A percentile compares a stretch with the other conserved stretches of the same genome.
These are phyloP conservation scores for Torrubiella hemipterigena DNA, from an alignment of 2,329 filamentous ascomycete species.

Conservation along the genomic window DNA sequence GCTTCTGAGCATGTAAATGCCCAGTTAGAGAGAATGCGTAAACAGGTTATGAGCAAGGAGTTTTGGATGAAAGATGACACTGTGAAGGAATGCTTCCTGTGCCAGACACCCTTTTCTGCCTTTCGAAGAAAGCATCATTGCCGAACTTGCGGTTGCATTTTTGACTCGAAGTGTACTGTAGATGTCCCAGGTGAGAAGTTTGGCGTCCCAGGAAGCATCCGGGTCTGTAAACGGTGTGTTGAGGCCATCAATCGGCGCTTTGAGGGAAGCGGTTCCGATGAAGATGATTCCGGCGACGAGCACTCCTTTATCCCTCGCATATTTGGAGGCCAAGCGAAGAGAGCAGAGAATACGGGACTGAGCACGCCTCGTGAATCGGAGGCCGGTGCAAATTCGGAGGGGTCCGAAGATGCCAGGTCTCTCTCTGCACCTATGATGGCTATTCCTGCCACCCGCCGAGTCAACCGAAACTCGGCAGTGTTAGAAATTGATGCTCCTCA, in stretches of 20 bases:
- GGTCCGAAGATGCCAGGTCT: constrained; percentile 36
- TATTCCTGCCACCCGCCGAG: constrained; percentile 51
- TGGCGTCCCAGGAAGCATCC: constrained; percentile 69
- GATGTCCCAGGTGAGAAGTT: constrained; percentile 83
- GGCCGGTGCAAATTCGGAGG: constrained; percentile 21
- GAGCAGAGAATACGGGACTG: constrained; percentile 22
- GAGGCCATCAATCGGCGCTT: constrained; percentile 82
- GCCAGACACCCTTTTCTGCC: constrained; percentile 79
- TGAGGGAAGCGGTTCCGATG: constrained; percentile 62
- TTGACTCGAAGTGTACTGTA: constrained; percentile 90
- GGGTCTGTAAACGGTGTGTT: constrained; percentile 89
- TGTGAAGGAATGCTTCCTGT: constrained; percentile 92
- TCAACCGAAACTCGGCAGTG: constrained; percentile 74
- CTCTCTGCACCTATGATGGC: constrained; percentile 61
- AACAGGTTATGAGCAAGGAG: constrained; percentile 83
- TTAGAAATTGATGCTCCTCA: constrained; percentile 81
- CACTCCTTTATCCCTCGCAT: constrained; percentile 56
- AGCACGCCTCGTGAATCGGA: constrained; percentile 23
- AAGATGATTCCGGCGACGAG: constrained; percentile 72
- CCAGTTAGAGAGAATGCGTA: constrained; percentile 60
- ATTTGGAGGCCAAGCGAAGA: constrained; percentile 40
- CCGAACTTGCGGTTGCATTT: constrained; percentile 93
- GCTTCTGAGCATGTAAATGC: constrained; percentile 47
- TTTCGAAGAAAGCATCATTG: constrained; percentile 97
- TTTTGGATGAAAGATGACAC: constrained; percentile 99